Evolutionary conservation across 2,329 filamentous ascomycete genomes (phyloP).

Genomic region (Huntiella omanensis): DNA sequence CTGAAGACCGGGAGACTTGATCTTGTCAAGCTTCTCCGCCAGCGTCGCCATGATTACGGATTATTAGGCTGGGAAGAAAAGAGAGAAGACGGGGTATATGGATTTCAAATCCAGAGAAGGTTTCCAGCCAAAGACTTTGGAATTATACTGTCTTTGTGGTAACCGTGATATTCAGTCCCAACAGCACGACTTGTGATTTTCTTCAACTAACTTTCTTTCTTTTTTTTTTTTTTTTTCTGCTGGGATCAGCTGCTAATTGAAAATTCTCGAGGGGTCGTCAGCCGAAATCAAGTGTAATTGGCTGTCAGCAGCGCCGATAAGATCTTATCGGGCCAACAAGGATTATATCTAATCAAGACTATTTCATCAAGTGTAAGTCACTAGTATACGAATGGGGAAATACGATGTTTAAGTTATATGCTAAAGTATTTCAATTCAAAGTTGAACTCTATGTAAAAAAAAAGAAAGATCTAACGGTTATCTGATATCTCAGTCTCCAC

Average conservation of each 20-base stretch:
- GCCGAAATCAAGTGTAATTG: neutral
- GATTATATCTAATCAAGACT: slow-evolving; percentile 9
- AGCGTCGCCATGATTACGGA: slow-evolving; percentile 32
- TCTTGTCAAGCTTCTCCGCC: slow-evolving; percentile 89
- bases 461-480: slow-evolving; percentile 1
- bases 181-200: neutral
- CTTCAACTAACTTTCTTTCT: slow-evolving; percentile 6
- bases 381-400: neutral
- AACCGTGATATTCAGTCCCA: neutral
- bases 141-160: neutral
- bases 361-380: neutral
- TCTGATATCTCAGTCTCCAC: slow-evolving; percentile 50
- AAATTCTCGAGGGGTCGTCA: slow-evolving; percentile 9
- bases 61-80: slow-evolving; percentile 11
- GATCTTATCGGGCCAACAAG: slow-evolving; percentile 1
- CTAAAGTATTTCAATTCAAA: neutral
- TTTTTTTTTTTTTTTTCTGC: slow-evolving; percentile 7
- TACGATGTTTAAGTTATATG: neutral
- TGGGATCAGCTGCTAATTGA: slow-evolving; percentile 5
- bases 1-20: slow-evolving; percentile 88
- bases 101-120: neutral
- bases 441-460: neutral
- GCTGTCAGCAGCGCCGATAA: slow-evolving; percentile 1
- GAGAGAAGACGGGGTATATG: neutral
- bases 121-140: neutral